Evolutionary conservation across 371 early-diverging fungal genomes (phyloP).

Genomic region (Mucor indicus): DNA sequence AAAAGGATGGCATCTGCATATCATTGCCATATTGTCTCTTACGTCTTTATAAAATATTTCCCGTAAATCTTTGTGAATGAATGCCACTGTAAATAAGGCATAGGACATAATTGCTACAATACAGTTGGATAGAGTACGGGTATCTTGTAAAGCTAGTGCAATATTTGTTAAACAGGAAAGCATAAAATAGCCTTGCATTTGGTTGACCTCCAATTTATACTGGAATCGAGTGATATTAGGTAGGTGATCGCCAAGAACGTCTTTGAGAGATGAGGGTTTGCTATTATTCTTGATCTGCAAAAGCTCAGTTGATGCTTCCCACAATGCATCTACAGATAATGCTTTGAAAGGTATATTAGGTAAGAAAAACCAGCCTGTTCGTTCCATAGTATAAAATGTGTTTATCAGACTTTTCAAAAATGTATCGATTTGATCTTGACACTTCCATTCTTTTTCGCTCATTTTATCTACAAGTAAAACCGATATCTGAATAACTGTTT

Average conservation of each 20-base stretch:
- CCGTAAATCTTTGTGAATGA: constrained; percentile 37
- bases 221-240: constrained; percentile 29
- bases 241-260: constrained; percentile 10
- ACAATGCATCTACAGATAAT: constrained; percentile 37
- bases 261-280: neutral
- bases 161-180: constrained; percentile 35
- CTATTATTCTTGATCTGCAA: constrained; percentile 19
- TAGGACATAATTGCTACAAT: constrained; percentile 35
- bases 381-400: neutral
- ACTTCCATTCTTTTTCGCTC: neutral
- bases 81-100: constrained; percentile 46
- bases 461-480: constrained; percentile 26
- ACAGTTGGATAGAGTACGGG: constrained; percentile 21
- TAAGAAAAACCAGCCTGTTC: constrained; percentile 55
- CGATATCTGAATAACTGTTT: constrained; percentile 36
- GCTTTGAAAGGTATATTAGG: constrained; percentile 50
- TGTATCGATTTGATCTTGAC: constrained; percentile 17
- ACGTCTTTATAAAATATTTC: constrained; percentile 51
- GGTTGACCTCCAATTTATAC: constrained; percentile 16
- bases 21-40: constrained; percentile 41
- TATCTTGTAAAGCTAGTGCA: constrained; percentile 14
- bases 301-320: constrained; percentile 25
- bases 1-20: constrained; percentile 40
- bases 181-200: constrained; percentile 32
- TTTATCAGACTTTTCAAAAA: constrained; percentile 8